Evolutionary conservation across 257 asterid genomes (phyloP).

Genomic region (Solanum clarkiae): DNA sequence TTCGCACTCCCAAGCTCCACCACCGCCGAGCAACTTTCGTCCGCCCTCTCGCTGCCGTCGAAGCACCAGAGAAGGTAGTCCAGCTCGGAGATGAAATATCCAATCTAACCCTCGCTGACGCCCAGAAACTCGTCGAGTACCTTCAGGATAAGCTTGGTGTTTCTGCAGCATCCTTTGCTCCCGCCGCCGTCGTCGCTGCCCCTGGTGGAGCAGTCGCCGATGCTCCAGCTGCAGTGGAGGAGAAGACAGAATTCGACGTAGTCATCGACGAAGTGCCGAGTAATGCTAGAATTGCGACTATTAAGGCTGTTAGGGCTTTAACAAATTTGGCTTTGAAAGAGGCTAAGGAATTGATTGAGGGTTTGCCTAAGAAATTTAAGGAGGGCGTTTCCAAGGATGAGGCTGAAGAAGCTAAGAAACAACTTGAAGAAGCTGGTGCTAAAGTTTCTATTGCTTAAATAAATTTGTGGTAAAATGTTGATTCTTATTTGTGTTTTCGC

Average conservation of each 20-base stretch:
- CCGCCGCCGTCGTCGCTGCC: conserved; percentile 45
- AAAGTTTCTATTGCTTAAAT: conserved; percentile 41
- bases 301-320: conserved; percentile 78
- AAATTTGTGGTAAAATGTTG: not conserved
- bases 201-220: conserved; percentile 16
- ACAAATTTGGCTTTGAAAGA: conserved; percentile 76
- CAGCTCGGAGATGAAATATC: conserved; percentile 77
- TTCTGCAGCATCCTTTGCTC: conserved; percentile 79
- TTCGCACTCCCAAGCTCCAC: conserved; percentile 16
- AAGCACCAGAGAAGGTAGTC: conserved; percentile 74
- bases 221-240: conserved; percentile 58
- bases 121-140: conserved; percentile 91
- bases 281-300: conserved; percentile 61
- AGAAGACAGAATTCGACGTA: conserved; percentile 88
- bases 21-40: conserved; percentile 30
- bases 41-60: conserved; percentile 65
- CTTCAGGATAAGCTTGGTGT: conserved; percentile 95
- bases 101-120: conserved; percentile 62
- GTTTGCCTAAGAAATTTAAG: conserved; percentile 84
- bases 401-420: conserved; percentile 89
- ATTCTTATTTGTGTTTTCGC: not conserved
- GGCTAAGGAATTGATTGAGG: conserved; percentile 86
- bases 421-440: conserved; percentile 88
- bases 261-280: conserved; percentile 85
- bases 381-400: conserved; percentile 83